Evolutionary conservation across 2,329 filamentous ascomycete genomes (phyloP), one percentile per base, ranked within the genome.

Genomic region (Colletotrichum cordylinicola): DNA sequence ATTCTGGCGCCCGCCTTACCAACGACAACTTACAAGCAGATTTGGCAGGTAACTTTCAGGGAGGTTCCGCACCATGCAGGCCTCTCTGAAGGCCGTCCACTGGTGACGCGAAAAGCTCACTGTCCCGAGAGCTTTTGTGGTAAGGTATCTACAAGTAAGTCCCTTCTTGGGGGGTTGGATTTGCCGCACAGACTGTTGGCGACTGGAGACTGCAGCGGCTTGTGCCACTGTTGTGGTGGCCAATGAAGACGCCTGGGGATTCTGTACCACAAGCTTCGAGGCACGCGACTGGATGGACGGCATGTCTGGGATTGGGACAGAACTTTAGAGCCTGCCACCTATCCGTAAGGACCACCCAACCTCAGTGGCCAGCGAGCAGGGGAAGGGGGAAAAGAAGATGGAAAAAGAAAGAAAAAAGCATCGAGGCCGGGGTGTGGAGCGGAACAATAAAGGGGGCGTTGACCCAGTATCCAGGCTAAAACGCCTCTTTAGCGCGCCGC

Each of bases 211-310:
- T 68, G 29, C 33, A 75, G 70, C 58, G 73, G 70, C 58, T 65
- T 73, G 29, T 69, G 70, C 35, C 52, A 27, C 33, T 64, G 33
- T 24, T 16, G 8, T 33, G 56, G 15, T 18, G 39, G 27, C 73
- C 64, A 75, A 69, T 69, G 7, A 62, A 27, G 31, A 27, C 27
- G 16, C 37, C 67, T 29, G 15, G 39, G 16, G n/a, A 64, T 64
- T 72, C 35, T 55, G 48, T 62, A 52, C 39, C 18, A 55, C 70
- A 76, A 65, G 62, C 74, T 72, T 48, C 27, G 56, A 64, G 43
- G 43, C 70, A 74, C 70, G 74, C 74, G 70, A 76, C 70, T 67
- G 73, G 73, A 56, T 67, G 62, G 68, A 61, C 67, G 35, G 55
- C 16, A 18, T 48, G 72, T 61, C 58, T 75, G 73, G 69, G 69